These are phyloP conservation scores for Saccharomycopsis sp. DNA, from an alignment of 805 yeast genomes.

Conservation along the genomic window DNA sequence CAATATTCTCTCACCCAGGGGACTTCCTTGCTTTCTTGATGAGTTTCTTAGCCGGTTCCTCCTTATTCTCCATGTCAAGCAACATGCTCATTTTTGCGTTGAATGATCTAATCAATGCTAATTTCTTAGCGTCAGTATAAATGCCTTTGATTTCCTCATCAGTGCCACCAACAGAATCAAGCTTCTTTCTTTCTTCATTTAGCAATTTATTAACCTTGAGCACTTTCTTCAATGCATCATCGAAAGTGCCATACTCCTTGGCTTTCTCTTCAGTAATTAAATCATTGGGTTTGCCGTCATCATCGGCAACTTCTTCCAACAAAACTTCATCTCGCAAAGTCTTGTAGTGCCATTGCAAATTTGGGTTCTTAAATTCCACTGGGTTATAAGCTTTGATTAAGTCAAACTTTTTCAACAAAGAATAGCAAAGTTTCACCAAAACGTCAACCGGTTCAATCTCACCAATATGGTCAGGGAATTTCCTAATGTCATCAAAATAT, in stretches of 20 bases:
- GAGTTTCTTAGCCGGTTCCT: no score
- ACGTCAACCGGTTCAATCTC: conserved; percentile 18
- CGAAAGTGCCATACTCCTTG: neutral
- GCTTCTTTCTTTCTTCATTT: neutral
- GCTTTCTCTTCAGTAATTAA: neutral
- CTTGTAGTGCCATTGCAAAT: conserved; percentile 58
- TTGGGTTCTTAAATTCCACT: conserved; percentile 53
- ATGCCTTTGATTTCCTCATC: neutral
- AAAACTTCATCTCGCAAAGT: conserved; percentile 58
- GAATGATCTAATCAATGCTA: neutral
- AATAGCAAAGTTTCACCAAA: conserved; percentile 26
- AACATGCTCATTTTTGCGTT: neutral
- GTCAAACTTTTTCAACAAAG: conserved; percentile 34
- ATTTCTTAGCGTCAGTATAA: neutral
- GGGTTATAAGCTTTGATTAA: conserved; percentile 49
- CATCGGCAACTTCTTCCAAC: conserved; percentile 43
- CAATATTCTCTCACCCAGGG: no score
- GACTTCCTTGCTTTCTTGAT: no score
- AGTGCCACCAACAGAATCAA: neutral
- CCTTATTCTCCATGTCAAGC: no score
- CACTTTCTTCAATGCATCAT: conserved; percentile 8
- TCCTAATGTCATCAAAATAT: conserved; percentile 66
- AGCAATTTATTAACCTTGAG: conserved; percentile 1
- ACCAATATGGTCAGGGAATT: conserved; percentile 41
- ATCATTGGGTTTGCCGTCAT: no score